Evolutionary conservation across 2,329 filamentous ascomycete genomes (phyloP), one percentile per base, ranked within the genome.

Genomic region (Aspergillus calidoustus): DNA sequence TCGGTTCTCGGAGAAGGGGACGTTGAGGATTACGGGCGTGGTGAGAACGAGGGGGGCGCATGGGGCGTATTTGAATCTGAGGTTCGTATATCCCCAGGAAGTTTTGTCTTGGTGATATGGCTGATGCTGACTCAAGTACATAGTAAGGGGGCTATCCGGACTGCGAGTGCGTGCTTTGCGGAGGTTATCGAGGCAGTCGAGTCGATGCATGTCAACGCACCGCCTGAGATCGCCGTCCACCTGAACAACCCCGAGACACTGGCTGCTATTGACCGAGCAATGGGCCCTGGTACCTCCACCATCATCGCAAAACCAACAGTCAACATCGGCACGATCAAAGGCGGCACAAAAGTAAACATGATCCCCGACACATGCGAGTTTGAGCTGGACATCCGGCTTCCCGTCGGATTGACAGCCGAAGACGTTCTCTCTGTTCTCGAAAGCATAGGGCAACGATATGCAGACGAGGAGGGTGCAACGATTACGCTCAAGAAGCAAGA

Each of bases 1-100:
- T 7, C 70, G 78, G 13, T 80, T 80, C 61, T 76, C 73, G 3
- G 79, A 80, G 61, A 81, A 80, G 64, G 78, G 79, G 4, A 79
- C 77, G 0, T 61, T 81, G 31, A 69, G 78, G n/a, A 59, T 80
- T 25, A 76, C 72, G 0, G 79, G 78, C 57, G 73, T 68, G 0
- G 64, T 79, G 4, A 66, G 62, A 5, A 74, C 74, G 0, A 69
- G 64, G 13, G 76, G 74, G 0, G 76, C 73, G 2, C 78, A 80
- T 60, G 78, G 79, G 3, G 78, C 79, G 0, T 80, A 76, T 63
- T 68, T 73, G n/a, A 75, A 80, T 67, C 63, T 77, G 1, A 76
- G 70, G 46, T 74, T 77, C 47, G 75, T 75, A 1, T 15, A 5
- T 4, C 11, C 19, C 6, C 25, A 17, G 7, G 11, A 15, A n/a